Evolutionary conservation across 306 rosid genomes (phyloP), one percentile per base, ranked within the genome.

Genomic region (Cyamopsis tetragonoloba): DNA sequence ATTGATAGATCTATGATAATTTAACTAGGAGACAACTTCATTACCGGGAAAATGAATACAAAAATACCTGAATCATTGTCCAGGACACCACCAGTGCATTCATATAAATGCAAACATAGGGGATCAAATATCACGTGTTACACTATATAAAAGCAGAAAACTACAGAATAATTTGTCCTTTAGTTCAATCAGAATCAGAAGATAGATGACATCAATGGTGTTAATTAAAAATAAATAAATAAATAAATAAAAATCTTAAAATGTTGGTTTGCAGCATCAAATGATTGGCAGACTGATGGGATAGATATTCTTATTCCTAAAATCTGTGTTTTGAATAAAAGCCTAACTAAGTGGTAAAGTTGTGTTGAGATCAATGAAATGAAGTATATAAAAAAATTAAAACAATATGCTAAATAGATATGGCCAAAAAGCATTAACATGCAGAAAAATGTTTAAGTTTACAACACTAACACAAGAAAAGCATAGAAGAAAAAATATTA

Each of bases 291-390:
- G 39, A 38, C 31, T 41, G 7, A 59, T 30, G 41, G 13, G 22
- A 50, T 42, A 24, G 5, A 24, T 57, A 41, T 41, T n/a, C n/a
- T n/a, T n/a, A n/a, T n/a, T n/a, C 49, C 70, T 38, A 15, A 49
- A 38, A 49, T 50, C 62, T 43, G 8, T 12, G 34, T 59, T 13
- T 47, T 58, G 44, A 51, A 5, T 17, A 39, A 42, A 47, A 32
- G 34, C 20, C 61, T 59, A 8, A 34, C 30, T 9, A 3, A 12
- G 60, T 7, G 34, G 30, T 43, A 58, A 31, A 32, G 60, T 32
- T 66, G 47, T 19, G 60, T 32, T 66, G 47, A 32, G 49, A 58
- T 70, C 43, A 20, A 57, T 34, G 57, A 5, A 70, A 44, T 14
- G 24, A 31, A 58, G 20, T 32, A 14, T 68, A 39, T 41, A 13